Percentiles rank a stretch among this genome's conserved stretches.
These are phyloP conservation scores for Saksenaea vasiformis DNA, from an alignment of 371 early-diverging fungal genomes.

Conservation along the genomic window DNA sequence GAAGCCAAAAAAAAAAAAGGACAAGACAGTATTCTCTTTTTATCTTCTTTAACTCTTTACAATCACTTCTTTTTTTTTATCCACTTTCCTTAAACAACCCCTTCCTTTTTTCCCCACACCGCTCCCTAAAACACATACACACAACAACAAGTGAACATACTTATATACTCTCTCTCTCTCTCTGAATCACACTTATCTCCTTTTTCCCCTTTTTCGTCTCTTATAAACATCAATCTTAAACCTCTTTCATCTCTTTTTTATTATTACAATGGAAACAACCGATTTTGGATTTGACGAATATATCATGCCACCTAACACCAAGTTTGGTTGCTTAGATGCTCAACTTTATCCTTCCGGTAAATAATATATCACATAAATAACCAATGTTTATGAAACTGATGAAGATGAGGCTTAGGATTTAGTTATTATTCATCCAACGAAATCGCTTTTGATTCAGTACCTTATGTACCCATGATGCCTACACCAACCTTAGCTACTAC, in stretches of 20 bases:
- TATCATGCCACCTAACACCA: conserved; percentile 47
- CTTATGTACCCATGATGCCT: conserved; percentile 1
- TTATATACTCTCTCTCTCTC: neutral
- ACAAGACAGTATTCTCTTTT: too few species aligned
- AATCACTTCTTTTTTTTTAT: neutral
- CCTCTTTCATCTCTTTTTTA: neutral
- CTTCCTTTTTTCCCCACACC: neutral
- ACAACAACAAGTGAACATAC: neutral
- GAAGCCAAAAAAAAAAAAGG: neutral
- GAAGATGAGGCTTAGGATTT: conserved; percentile 1
- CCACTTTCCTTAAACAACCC: conserved; percentile 1
- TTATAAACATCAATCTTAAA: neutral
- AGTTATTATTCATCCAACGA: neutral
- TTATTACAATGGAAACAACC: conserved; percentile 19
- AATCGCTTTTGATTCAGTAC: neutral
- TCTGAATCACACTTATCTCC: neutral
- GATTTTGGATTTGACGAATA: conserved; percentile 53
- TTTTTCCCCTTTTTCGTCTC: neutral
- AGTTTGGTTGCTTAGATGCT: conserved; percentile 36
- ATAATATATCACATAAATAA: neutral
- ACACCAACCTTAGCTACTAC: neutral
- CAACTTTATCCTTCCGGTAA: conserved; percentile 38
- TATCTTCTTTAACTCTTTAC: neutral
- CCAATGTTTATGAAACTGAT: neutral
- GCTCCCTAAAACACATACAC: conserved; percentile 5